Percentiles rank a stretch among this genome's conserved stretches.
Conservation (phyloP, 257 asterid genomes). For the Solanum pinnatisectum region DNA sequence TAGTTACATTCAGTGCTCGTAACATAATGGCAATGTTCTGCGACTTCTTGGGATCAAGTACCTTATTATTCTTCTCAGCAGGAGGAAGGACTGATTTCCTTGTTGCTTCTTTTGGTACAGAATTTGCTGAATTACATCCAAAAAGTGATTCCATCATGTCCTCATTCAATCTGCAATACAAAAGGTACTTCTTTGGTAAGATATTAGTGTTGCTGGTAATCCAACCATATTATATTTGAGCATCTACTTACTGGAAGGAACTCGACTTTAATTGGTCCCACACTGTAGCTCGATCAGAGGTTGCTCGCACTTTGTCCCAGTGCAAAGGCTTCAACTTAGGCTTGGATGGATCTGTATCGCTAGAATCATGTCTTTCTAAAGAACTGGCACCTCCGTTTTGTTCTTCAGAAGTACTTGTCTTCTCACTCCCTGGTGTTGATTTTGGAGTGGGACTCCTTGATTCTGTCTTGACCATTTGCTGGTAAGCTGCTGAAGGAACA, state of each 20-base stretch:
- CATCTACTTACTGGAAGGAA: constrained; percentile 80
- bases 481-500: constrained; percentile 18
- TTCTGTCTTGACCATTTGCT: constrained; percentile 19
- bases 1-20: constrained; percentile 88
- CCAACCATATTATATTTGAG: not conserved
- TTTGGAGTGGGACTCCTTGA: constrained; percentile 27
- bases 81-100: constrained; percentile 38
- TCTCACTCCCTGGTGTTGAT: constrained; percentile 18
- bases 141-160: constrained; percentile 94
- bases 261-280: constrained; percentile 95
- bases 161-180: constrained; percentile 64
- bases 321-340: constrained; percentile 88
- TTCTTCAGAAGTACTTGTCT: constrained; percentile 20
- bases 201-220: not conserved
- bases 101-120: constrained; percentile 49
- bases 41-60: constrained; percentile 92
- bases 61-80: constrained; percentile 64
- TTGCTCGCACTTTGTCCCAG: constrained; percentile 97
- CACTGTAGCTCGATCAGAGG: constrained; percentile 82
- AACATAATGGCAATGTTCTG: constrained; percentile 88
- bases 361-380: constrained; percentile 28
- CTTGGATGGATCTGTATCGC: constrained; percentile 52
- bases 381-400: constrained; percentile 14
- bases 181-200: not conserved
- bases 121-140: constrained; percentile 54